phyloP scores from a whole-genome alignment of 164 flowering plant species.

The Platanus orientalis region DNA sequence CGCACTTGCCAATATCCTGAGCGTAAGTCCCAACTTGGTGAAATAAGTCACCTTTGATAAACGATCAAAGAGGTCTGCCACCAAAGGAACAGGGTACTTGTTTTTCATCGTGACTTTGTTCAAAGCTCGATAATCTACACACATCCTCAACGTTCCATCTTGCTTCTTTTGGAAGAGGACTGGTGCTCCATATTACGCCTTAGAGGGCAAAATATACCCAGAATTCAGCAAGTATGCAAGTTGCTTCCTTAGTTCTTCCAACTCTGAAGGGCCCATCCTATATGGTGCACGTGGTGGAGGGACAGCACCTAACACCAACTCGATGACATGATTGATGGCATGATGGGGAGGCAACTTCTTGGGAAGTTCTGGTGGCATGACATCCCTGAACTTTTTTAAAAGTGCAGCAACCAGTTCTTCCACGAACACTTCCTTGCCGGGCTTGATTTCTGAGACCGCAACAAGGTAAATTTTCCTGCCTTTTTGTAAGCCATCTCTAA shows the following conservation, averaged over 20 bases:
- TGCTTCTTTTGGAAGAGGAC: too few species aligned
- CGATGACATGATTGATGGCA: slow-evolving; percentile 7
- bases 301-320: slow-evolving; percentile 3
- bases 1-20: too few species aligned
- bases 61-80: slow-evolving; percentile 3
- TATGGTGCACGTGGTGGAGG: slow-evolving; percentile 7
- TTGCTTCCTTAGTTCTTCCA: slow-evolving; percentile 6
- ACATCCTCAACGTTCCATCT: slow-evolving; percentile 8
- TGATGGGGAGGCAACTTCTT: background rate
- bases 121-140: too few species aligned
- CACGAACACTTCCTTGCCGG: background rate
- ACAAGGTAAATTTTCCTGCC: background rate
- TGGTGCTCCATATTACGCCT: slow-evolving; percentile 11
- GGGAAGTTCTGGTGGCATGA: slow-evolving; percentile 10
- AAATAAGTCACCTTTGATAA: slow-evolving; percentile 1
- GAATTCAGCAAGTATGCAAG: background rate
- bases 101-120: slow-evolving; percentile 8
- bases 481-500: background rate
- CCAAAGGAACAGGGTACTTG: slow-evolving; percentile 11
- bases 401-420: background rate
- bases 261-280: too few species aligned
- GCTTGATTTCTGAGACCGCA: background rate
- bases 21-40: slow-evolving; percentile 16
- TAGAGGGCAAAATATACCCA: background rate
- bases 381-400: slow-evolving; percentile 3